Evolutionary conservation across 2,329 filamentous ascomycete genomes (phyloP).

Genomic region (Phialemonium atrogriseum): DNA sequence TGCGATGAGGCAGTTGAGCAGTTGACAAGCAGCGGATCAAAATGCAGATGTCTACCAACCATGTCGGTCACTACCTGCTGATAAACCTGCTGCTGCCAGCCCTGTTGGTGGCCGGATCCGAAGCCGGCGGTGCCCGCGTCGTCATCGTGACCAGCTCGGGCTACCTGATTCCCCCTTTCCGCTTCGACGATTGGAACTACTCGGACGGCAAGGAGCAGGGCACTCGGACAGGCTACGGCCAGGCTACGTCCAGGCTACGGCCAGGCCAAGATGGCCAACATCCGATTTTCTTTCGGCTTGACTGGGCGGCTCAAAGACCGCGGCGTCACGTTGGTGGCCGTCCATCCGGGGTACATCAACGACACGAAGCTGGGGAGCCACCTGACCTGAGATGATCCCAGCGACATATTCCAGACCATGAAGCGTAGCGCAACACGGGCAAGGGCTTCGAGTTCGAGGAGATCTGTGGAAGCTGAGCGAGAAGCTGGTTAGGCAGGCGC

Average conservation of each 20-base stretch:
- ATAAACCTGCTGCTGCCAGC: conserved; percentile 35
- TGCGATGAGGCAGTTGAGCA: too few species aligned
- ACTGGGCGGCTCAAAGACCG: too few species aligned
- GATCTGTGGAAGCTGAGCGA: conserved; percentile 2
- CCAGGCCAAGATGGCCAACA: conserved; percentile 21
- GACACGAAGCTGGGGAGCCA: conserved; percentile 7
- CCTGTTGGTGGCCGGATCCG: conserved; percentile 22
- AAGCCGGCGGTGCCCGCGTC: conserved; percentile 24
- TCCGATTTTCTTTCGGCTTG: conserved; percentile 15
- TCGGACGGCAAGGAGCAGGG: conserved; percentile 15
- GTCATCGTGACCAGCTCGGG: conserved; percentile 31
- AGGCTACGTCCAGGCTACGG: too few species aligned
- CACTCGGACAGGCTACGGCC: conserved; percentile 15
- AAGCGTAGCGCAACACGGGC: background rate
- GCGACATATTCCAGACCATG: background rate
- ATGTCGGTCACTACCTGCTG: conserved; percentile 38
- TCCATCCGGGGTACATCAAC: conserved; percentile 12
- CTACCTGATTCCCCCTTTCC: conserved; percentile 20
- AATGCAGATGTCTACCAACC: conserved; percentile 34
- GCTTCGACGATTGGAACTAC: conserved; percentile 24
- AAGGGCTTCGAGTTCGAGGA: conserved; percentile 16
- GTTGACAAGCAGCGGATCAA: conserved; percentile 33
- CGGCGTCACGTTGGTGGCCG: conserved; percentile 8
- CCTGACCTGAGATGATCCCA: conserved; percentile 8
- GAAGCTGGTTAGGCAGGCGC: conserved; percentile 3